Conservation (phyloP, 202 grass and related monocot genomes). For the Alloteropsis angusta region DNA sequence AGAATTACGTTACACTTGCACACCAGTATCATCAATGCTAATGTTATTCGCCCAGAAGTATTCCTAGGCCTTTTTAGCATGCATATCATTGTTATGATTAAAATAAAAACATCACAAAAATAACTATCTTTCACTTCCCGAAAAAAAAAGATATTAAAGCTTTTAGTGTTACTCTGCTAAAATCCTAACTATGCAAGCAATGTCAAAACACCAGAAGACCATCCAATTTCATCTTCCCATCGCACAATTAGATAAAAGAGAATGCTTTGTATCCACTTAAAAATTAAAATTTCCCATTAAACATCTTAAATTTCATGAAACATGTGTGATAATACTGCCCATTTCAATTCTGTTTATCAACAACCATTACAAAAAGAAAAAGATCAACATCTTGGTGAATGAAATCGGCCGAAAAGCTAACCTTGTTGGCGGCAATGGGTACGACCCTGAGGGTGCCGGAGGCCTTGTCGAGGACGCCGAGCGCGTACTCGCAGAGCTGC, state of each 20-base stretch:
- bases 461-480: conserved; percentile 80
- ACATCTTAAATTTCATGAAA: neutral
- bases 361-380: neutral
- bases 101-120: too few relatives aligned
- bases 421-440: conserved; percentile 71
- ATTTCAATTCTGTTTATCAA: neutral
- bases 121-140: too few relatives aligned
- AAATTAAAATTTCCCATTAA: neutral
- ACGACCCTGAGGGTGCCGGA: conserved; percentile 68
- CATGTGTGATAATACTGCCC: neutral
- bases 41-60: neutral
- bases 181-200: neutral
- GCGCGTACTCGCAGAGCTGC: conserved; percentile 62
- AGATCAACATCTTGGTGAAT: neutral
- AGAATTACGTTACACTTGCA: neutral
- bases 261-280: too few relatives aligned
- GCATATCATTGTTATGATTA: too few relatives aligned
- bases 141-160: neutral
- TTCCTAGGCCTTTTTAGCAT: too few relatives aligned
- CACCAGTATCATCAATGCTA: neutral
- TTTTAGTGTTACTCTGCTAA: neutral
- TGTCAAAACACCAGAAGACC: neutral
- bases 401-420: too few relatives aligned
- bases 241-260: neutral
- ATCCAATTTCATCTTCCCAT: neutral